phyloP scores from a whole-genome alignment of 768 basidiomycete species.

The Neoboletus magnificus region DNA sequence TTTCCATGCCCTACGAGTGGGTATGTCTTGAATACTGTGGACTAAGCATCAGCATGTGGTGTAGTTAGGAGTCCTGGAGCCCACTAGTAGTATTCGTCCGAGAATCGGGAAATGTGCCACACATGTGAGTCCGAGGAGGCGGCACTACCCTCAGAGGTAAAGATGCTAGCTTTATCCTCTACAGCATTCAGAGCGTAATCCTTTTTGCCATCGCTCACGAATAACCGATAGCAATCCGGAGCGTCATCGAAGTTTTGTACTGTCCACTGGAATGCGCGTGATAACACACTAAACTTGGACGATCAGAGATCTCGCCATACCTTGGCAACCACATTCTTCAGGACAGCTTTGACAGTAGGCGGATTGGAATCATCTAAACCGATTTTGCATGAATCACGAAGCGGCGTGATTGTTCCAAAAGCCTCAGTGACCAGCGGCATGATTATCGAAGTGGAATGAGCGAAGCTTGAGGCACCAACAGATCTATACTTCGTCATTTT shows the following conservation, averaged over 20 bases:
- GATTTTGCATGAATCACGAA: background rate
- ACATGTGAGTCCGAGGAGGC: constrained; percentile 4
- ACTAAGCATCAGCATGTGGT: background rate
- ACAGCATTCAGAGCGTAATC: constrained; percentile 1
- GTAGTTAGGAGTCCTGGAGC: background rate
- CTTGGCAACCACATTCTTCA: background rate
- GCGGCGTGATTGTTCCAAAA: constrained; percentile 3
- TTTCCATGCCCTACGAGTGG: constrained; percentile 6
- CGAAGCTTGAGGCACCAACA: too few relatives aligned
- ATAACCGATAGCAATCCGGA: constrained; percentile 8
- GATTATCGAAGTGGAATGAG: background rate
- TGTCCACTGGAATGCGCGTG: constrained; percentile 1
- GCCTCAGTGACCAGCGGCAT: background rate
- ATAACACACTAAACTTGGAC: background rate
- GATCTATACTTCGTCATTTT: background rate
- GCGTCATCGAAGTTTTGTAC: constrained; percentile 4
- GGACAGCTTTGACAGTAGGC: background rate
- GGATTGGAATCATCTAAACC: background rate
- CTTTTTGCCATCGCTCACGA: constrained; percentile 6
- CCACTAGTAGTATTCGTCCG: constrained; percentile 4
- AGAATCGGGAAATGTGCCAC: constrained; percentile 1
- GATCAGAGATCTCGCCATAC: background rate
- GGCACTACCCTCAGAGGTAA: background rate
- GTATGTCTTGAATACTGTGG: constrained; percentile 1
- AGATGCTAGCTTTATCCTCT: background rate